Conservation (phyloP, 495 filamentous ascomycete genomes). For the Saxophila tyrrhenica region DNA sequence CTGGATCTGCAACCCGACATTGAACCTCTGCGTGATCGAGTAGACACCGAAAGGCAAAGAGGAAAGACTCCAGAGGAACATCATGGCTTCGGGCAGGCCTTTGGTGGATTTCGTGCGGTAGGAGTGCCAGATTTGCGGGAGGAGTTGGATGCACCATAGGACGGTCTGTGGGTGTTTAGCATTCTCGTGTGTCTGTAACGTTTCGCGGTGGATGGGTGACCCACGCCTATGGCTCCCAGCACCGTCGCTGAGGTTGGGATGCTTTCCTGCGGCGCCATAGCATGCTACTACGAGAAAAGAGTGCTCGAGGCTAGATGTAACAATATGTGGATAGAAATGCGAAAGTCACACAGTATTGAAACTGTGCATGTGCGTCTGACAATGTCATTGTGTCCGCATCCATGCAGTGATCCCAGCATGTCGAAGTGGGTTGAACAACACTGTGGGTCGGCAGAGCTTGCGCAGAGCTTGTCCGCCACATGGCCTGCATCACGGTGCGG, state of each 20-base stretch:
- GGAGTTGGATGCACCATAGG: not conserved
- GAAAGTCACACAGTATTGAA: too few relatives aligned
- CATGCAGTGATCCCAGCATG: too few relatives aligned
- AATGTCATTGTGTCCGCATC: too few relatives aligned
- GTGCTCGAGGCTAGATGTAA: too few relatives aligned
- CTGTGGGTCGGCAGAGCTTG: not conserved
- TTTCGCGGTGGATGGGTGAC: too few relatives aligned
- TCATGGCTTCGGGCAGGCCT: conserved; percentile 60
- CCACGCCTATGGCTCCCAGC: not conserved
- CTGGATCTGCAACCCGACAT: conserved; percentile 63
- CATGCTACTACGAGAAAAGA: not conserved
- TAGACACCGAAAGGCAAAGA: conserved; percentile 45
- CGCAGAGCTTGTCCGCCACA: not conserved
- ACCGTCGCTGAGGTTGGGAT: not conserved
- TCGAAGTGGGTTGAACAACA: too few relatives aligned
- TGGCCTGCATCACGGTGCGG: not conserved
- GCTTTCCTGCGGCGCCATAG: not conserved
- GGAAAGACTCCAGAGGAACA: conserved; percentile 58
- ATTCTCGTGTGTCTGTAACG: too few relatives aligned
- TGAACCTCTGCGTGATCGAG: conserved; percentile 53
- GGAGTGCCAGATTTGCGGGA: conserved; percentile 52
- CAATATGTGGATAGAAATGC: too few relatives aligned
- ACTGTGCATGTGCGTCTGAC: too few relatives aligned
- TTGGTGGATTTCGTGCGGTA: conserved; percentile 59
- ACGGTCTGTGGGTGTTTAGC: too few relatives aligned